Conservation (phyloP, 2,329 filamentous ascomycete genomes). For the Lasiodiplodia hormozganensis region DNA sequence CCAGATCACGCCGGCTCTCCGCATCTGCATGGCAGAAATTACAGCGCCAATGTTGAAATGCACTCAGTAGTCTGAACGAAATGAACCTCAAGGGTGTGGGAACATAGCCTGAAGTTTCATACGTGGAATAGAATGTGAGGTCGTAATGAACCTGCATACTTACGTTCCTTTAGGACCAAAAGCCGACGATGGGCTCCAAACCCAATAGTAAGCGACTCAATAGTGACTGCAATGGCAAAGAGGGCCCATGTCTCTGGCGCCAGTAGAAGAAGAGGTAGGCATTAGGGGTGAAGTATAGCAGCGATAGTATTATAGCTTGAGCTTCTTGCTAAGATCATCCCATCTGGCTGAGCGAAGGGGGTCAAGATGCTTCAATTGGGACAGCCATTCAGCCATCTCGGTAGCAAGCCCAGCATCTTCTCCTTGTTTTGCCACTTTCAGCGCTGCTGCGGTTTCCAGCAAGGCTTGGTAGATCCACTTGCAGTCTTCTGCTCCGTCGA, state of each 20-base stretch:
- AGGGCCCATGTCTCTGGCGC: neutral
- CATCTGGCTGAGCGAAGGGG: conserved; percentile 77
- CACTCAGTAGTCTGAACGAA: neutral
- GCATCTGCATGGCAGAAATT: neutral
- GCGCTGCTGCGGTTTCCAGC: conserved; percentile 70
- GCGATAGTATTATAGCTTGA: conserved; percentile 18
- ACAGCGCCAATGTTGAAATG: neutral
- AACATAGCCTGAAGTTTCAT: neutral
- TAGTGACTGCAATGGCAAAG: neutral
- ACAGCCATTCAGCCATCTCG: conserved; percentile 63
- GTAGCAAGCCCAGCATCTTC: conserved; percentile 60
- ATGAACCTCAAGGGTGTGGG: neutral
- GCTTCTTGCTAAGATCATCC: conserved; percentile 58
- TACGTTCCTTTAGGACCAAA: neutral
- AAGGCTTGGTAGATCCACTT: conserved; percentile 93
- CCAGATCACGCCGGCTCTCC: neutral
- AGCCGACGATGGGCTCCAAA: neutral
- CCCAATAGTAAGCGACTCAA: neutral
- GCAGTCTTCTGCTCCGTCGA: conserved; percentile 71
- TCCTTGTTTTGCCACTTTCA: neutral
- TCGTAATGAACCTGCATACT: neutral
- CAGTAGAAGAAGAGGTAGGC: neutral
- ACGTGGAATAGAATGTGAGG: neutral
- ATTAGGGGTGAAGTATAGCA: neutral
- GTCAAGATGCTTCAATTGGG: conserved; percentile 72